Conservation (phyloP, 345 rosid species). For the Eutrema yunnanense region DNA sequence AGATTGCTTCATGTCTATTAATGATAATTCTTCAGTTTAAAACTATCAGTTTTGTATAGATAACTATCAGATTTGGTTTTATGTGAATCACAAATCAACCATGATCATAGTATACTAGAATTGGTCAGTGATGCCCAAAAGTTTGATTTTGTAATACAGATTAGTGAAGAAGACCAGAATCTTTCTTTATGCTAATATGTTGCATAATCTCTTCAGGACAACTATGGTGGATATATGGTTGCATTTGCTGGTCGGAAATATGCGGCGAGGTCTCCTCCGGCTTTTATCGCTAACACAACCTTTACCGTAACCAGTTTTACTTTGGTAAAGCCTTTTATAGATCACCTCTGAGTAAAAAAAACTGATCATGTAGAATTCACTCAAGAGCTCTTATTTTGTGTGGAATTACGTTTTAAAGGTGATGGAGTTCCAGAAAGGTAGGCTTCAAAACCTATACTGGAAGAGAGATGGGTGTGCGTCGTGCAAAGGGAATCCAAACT, state of each 20-base stretch:
- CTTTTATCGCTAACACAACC: constrained; percentile 74
- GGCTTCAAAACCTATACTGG: constrained; percentile 78
- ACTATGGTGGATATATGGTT: constrained; percentile 54
- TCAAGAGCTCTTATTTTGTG: neutral
- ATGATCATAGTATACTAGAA: neutral
- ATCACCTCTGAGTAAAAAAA: neutral
- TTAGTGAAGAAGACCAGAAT: neutral
- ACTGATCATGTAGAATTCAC: neutral
- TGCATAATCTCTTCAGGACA: constrained; percentile 20
- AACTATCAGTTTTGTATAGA: neutral
- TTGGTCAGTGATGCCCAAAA: neutral
- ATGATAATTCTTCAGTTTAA: neutral
- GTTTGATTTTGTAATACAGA: neutral
- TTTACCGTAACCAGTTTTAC: constrained; percentile 80
- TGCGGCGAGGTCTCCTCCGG: constrained; percentile 76
- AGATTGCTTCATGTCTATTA: neutral
- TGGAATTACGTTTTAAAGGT: constrained; percentile 39
- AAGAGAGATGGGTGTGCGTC: constrained; percentile 83
- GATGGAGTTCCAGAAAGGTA: constrained; percentile 77
- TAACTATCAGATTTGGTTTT: neutral
- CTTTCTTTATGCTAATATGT: neutral
- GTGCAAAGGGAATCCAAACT: constrained; percentile 44
- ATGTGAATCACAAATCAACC: neutral
- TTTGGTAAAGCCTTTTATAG: constrained; percentile 41
- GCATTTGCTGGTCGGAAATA: constrained; percentile 90